Base-by-base conservation (phyloP, 331 rosid genomes). In the Arachis monticola region DNA sequence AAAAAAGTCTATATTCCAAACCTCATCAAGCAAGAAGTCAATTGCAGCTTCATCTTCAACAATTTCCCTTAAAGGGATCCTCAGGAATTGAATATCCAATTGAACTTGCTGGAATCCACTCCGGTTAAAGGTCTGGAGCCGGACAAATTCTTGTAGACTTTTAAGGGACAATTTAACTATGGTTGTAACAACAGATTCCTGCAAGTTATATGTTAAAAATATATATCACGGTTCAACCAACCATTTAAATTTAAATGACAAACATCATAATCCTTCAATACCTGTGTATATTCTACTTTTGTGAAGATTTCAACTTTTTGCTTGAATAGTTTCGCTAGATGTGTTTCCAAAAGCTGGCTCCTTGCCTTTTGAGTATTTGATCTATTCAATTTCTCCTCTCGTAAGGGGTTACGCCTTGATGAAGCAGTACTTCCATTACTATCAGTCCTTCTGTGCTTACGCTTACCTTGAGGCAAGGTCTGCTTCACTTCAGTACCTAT, bases 81-180 rank as follows among this genome's bases (percentile, higher is more conserved):
- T 88, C 38, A 94, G 69, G 80, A 86, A 94, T 73, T 90, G 97
- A 81, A 87, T 85, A 85, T 94, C 99, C 81, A 94, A 80, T 74
- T 94, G 99, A 86, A 94, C 83, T 87, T 92, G 99, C 82, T 92
- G 97, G 88, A 94, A 94, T 80, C 99, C 99, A 64, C 97, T 94
- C 64, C 97, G 86, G 77, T 90, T 94, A 78, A 87, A 92, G 22
- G 97, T 90, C 60, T 92, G 96, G 79, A 88, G 97, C 22, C 97
- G 88, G 50, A 81, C 90, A 60, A 88, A 90, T 88, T 94, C 99
- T 88, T 87, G 97, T 58, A 92, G 64, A 84, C 97, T 94, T 82
- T 94, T 92, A 64, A 94, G 97, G 76, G 91, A 83, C 75, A 92
- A 85, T 80, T 94, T 94, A 62, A 92, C 97, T 13, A 82, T 35